phyloP scores from a whole-genome alignment of 1,284 basidiomycete genomes.

The Athelia psychrophila region DNA sequence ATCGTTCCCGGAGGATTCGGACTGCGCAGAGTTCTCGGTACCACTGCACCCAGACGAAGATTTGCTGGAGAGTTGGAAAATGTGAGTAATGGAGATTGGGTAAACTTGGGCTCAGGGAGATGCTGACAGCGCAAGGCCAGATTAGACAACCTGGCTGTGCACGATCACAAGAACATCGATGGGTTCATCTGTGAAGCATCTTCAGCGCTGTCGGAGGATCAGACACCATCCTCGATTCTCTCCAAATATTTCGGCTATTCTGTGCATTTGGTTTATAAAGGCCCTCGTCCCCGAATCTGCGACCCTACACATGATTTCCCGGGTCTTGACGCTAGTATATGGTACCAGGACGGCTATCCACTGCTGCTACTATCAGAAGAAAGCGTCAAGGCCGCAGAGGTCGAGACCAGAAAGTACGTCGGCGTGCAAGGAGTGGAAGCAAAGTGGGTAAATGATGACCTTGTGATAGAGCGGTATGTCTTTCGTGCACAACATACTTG shows the following conservation, averaged over 20 bases:
- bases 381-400: conserved; percentile 49
- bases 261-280: conserved; percentile 67
- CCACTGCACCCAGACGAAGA: conserved; percentile 54
- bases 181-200: conserved; percentile 54
- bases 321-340: conserved; percentile 46
- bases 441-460: conserved; percentile 49
- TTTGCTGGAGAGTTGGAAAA: conserved; percentile 47
- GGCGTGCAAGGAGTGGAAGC: conserved; percentile 56
- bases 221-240: conserved; percentile 47
- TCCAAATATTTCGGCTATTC: conserved; percentile 57
- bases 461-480: conserved; percentile 59
- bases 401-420: conserved; percentile 43
- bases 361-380: conserved; percentile 65
- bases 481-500: not conserved
- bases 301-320: conserved; percentile 54
- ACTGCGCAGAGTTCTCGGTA: conserved; percentile 50
- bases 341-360: conserved; percentile 74
- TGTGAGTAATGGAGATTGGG: conserved; percentile 35
- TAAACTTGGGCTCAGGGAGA: no score
- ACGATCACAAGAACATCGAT: conserved; percentile 48
- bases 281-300: conserved; percentile 49
- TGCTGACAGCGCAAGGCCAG: no score
- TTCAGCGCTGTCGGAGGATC: conserved; percentile 20
- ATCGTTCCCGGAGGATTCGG: conserved; percentile 55
- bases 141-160: no score